These are phyloP conservation scores for Phytophthora megakarya DNA, from an alignment of 352 stramenopile species.

Conservation along the genomic window DNA sequence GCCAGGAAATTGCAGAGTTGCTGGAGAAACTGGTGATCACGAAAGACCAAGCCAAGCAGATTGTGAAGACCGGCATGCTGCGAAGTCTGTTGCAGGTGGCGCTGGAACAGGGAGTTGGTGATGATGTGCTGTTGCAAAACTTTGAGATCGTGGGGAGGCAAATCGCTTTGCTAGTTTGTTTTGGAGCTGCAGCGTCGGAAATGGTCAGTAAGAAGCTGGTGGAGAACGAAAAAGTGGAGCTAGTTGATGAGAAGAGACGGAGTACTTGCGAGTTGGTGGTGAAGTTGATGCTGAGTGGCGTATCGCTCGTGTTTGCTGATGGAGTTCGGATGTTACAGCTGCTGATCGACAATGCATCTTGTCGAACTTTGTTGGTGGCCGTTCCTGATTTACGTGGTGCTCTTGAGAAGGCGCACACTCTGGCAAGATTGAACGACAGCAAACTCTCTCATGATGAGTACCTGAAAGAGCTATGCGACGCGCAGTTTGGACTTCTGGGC, in stretches of 20 bases:
- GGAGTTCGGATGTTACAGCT: slow-evolving; percentile 64
- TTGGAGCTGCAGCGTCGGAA: slow-evolving; percentile 4
- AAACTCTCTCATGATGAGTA: slow-evolving; percentile 51
- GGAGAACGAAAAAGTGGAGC: not conserved
- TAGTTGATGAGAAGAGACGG: slow-evolving; percentile 3
- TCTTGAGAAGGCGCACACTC: slow-evolving; percentile 51
- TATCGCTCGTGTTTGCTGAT: slow-evolving; percentile 62
- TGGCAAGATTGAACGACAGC: slow-evolving; percentile 41
- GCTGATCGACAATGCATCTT: slow-evolving; percentile 46
- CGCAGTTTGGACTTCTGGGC: slow-evolving; percentile 44
- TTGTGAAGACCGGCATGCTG: slow-evolving; percentile 44
- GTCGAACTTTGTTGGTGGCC: slow-evolving; percentile 28
- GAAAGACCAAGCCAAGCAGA: slow-evolving; percentile 59
- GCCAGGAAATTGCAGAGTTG: slow-evolving; percentile 38
- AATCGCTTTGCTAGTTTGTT: slow-evolving; percentile 38
- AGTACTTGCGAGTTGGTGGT: slow-evolving; percentile 57
- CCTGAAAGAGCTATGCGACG: slow-evolving; percentile 44
- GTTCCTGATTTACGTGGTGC: slow-evolving; percentile 63
- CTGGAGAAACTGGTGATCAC: slow-evolving; percentile 36
- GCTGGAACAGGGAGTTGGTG: slow-evolving; percentile 25
- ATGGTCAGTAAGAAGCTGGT: not conserved
- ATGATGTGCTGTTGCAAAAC: slow-evolving; percentile 22
- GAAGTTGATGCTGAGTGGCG: slow-evolving; percentile 55
- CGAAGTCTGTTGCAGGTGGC: slow-evolving; percentile 54
- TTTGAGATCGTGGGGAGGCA: slow-evolving; percentile 21